Evolutionary conservation across 495 filamentous ascomycete genomes (phyloP).

Genomic region (Aspergillus mulundensis): DNA sequence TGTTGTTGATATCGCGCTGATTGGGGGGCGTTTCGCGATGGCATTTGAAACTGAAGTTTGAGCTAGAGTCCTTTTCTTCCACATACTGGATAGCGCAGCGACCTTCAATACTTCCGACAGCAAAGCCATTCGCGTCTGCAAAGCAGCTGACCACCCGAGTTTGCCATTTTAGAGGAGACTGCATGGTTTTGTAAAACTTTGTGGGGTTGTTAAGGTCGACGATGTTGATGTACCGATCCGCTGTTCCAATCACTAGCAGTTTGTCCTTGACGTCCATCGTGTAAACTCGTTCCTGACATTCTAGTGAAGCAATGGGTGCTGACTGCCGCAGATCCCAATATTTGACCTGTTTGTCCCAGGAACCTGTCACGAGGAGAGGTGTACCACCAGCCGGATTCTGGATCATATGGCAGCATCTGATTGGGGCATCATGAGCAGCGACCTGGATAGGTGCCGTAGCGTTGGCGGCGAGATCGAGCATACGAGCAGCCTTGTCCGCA

Average conservation of each 20-base stretch:
- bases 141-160: conserved; percentile 83
- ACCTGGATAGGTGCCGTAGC: conserved; percentile 55
- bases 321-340: conserved; percentile 84
- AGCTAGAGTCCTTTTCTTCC: conserved; percentile 76
- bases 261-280: conserved; percentile 77
- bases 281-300: conserved; percentile 79
- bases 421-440: conserved; percentile 74
- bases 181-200: conserved; percentile 76
- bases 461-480: conserved; percentile 66
- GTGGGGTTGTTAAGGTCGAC: conserved; percentile 74
- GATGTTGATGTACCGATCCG: conserved; percentile 84
- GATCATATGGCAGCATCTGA: conserved; percentile 76
- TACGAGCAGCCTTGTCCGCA: conserved; percentile 76
- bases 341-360: conserved; percentile 94
- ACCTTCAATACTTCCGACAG: conserved; percentile 83
- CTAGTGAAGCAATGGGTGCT: conserved; percentile 58
- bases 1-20: conserved; percentile 64
- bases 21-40: conserved; percentile 72
- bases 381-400: conserved; percentile 47
- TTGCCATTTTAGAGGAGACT: conserved; percentile 85
- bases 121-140: conserved; percentile 77
- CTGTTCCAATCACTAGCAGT: conserved; percentile 76
- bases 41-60: conserved; percentile 91
- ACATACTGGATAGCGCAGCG: conserved; percentile 86
- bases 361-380: conserved; percentile 77